Evolutionary conservation across 2,329 filamentous ascomycete genomes (phyloP).

Genomic region (Zymoseptoria brevis): DNA sequence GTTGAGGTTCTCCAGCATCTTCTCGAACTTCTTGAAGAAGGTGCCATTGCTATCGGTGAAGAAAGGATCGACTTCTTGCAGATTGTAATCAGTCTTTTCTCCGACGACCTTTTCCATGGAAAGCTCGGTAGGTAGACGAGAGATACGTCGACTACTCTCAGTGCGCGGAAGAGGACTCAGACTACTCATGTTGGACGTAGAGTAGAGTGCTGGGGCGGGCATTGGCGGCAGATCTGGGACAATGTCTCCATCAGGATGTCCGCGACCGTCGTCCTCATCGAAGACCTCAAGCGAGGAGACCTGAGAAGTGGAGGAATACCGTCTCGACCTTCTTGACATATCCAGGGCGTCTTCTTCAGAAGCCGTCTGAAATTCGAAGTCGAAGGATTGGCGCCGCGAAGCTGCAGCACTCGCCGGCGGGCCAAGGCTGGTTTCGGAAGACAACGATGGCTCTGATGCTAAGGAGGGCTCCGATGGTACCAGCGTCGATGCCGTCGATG

Average conservation of each 20-base stretch:
- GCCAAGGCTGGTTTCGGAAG: neutral
- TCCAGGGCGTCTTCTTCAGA: neutral
- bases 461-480: neutral
- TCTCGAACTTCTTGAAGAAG: constrained; percentile 50
- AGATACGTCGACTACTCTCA: neutral
- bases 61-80: constrained; percentile 33
- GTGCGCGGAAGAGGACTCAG: neutral
- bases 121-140: constrained; percentile 24
- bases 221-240: neutral
- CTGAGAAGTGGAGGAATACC: neutral
- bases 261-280: neutral
- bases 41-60: constrained; percentile 56
- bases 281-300: neutral
- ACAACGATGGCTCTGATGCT: neutral
- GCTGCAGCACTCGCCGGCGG: neutral
- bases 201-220: neutral
- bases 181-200: neutral
- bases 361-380: neutral
- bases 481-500: neutral
- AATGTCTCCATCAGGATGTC: neutral
- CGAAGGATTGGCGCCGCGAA: neutral
- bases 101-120: constrained; percentile 51
- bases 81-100: constrained; percentile 39
- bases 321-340: neutral
- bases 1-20: constrained; percentile 46